Conservation (phyloP, 805 yeast species). For the Saccharomycopsis fodiens region DNA sequence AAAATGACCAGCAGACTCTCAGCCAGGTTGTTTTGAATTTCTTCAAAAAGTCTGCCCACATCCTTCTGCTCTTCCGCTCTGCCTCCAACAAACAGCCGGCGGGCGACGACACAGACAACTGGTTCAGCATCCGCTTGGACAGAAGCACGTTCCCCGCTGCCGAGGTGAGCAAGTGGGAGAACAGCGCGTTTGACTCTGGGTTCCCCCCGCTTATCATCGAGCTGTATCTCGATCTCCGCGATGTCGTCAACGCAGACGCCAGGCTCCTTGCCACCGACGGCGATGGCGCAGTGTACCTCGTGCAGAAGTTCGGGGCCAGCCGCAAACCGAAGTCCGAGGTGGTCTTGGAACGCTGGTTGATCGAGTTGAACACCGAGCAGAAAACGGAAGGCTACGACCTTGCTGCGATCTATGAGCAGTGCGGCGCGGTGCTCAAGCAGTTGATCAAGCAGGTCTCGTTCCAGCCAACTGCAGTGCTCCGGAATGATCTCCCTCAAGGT, state of each 20-base stretch:
- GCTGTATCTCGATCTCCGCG: conserved; percentile 11
- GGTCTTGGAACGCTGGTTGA: conserved; percentile 16
- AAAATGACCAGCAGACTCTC: conserved; percentile 4
- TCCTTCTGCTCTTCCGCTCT: conserved; percentile 4
- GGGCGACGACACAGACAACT: neutral
- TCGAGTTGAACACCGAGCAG: conserved; percentile 3
- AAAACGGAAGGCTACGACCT: neutral
- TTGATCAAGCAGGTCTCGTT: neutral
- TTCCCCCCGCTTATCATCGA: conserved; percentile 3
- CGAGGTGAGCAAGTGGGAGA: conserved; percentile 7
- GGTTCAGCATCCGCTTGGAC: conserved; percentile 7
- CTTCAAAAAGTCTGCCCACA: conserved; percentile 11
- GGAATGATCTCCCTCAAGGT: neutral
- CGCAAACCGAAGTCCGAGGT: conserved; percentile 11
- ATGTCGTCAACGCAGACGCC: conserved; percentile 24
- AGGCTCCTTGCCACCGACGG: conserved; percentile 30
- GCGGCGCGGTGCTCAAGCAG: neutral
- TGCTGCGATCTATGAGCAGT: neutral
- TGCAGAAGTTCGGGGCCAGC: neutral
- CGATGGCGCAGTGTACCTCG: conserved; percentile 1
- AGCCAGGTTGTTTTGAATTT: conserved; percentile 1
- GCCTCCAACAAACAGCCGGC: neutral
- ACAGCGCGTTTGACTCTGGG: neutral
- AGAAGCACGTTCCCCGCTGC: conserved; percentile 1
- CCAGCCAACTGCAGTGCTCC: conserved; percentile 10